Conservation (phyloP, 208 protist species). For the Trypanosoma grayi region DNA sequence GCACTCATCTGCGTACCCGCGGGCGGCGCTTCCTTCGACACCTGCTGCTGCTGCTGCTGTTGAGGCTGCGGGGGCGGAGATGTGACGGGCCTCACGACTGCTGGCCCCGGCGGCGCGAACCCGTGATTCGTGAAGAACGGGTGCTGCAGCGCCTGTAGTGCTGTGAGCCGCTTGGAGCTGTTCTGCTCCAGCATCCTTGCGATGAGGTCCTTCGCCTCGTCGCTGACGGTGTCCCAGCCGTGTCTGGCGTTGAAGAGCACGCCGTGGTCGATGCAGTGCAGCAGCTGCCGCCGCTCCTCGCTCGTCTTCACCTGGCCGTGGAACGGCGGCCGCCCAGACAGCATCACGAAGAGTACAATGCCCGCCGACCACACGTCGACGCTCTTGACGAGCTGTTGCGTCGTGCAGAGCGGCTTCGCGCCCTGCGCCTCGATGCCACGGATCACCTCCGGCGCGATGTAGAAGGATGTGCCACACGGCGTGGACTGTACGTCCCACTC, state of each 20-base stretch:
- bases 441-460: constrained; percentile 89
- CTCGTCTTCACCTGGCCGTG: constrained; percentile 79
- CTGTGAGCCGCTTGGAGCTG: constrained; percentile 55
- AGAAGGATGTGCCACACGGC: constrained; percentile 88
- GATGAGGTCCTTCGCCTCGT: constrained; percentile 83
- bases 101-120: constrained; percentile 32
- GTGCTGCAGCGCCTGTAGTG: constrained; percentile 64
- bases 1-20: not conserved
- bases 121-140: constrained; percentile 80
- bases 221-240: constrained; percentile 67
- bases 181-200: constrained; percentile 77
- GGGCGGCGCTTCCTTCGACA: not conserved
- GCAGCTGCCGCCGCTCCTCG: constrained; percentile 72
- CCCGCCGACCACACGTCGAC: constrained; percentile 89
- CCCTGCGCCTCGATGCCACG: constrained; percentile 83
- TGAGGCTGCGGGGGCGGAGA: too few species aligned
- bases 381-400: constrained; percentile 71
- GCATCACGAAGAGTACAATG: constrained; percentile 84
- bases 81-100: constrained; percentile 18
- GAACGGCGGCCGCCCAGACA: constrained; percentile 82
- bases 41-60: not conserved
- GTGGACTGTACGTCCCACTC: constrained; percentile 81
- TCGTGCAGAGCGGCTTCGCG: constrained; percentile 78
- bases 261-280: constrained; percentile 76
- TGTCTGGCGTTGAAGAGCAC: constrained; percentile 77